A percentile compares a stretch with the other conserved stretches of the same genome.
Conservation (phyloP, 257 asterid species). For the Plectranthus barbatus region DNA sequence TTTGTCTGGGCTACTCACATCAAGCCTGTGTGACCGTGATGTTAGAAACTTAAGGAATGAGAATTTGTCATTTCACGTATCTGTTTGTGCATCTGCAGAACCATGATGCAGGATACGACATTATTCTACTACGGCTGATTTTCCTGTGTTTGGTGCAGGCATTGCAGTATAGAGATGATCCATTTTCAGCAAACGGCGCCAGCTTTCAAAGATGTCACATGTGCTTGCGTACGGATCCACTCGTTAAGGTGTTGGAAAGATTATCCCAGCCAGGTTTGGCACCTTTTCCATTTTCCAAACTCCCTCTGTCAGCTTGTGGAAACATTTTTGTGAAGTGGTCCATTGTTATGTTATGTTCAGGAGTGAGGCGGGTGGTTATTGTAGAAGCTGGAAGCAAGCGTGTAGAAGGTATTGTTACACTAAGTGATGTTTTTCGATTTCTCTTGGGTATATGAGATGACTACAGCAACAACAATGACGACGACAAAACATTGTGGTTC, state of each 20-base stretch:
- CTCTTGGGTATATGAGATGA: constrained; percentile 47
- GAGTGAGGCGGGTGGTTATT: constrained; percentile 70
- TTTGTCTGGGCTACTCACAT: background rate
- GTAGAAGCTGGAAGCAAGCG: constrained; percentile 99
- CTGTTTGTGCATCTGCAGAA: background rate
- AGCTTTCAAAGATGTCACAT: constrained; percentile 77
- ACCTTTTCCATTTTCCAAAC: background rate
- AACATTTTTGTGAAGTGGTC: background rate
- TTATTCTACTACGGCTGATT: background rate
- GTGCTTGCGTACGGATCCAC: constrained; percentile 82
- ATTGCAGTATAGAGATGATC: constrained; percentile 80
- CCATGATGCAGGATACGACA: background rate
- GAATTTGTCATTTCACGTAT: background rate
- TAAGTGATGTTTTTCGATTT: constrained; percentile 70
- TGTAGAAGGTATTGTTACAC: constrained; percentile 68
- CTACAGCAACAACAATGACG: too few species aligned
- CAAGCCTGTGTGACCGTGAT: background rate
- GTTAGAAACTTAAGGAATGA: background rate
- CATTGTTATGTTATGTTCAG: constrained; percentile 34
- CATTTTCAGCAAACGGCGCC: constrained; percentile 40
- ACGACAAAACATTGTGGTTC: background rate
- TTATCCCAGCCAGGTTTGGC: constrained; percentile 84
- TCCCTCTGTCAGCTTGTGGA: background rate
- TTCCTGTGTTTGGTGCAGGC: constrained; percentile 36
- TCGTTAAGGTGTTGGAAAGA: constrained; percentile 65